These are phyloP conservation scores for Syncephalis plumigaleata DNA, from an alignment of 371 early-diverging fungal genomes.

Conservation along the genomic window DNA sequence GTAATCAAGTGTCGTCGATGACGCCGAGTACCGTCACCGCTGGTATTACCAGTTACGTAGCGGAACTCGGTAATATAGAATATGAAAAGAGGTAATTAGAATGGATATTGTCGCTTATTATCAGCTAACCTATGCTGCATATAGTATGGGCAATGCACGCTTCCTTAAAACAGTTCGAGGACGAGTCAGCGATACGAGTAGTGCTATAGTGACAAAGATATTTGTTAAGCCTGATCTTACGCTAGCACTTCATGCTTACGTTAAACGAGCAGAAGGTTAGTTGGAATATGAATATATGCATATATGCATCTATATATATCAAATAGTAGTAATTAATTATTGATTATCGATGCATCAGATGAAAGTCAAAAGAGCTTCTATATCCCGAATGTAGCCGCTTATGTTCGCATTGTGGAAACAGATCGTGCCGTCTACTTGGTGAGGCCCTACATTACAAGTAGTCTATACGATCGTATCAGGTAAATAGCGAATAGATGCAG, in stretches of 20 bases:
- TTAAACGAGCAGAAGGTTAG: constrained; percentile 36
- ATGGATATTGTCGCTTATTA: too few species aligned
- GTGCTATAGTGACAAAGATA: constrained; percentile 73
- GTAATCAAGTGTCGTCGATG: too few species aligned
- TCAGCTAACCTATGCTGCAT: too few species aligned
- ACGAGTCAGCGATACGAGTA: constrained; percentile 56
- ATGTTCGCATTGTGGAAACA: constrained; percentile 67
- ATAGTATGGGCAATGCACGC: too few species aligned
- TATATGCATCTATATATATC: background rate
- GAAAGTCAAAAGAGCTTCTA: constrained; percentile 43
- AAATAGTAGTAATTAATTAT: background rate
- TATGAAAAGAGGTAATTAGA: too few species aligned
- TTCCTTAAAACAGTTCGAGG: too few species aligned
- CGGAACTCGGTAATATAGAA: too few species aligned
- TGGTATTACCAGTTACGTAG: too few species aligned
- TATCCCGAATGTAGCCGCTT: constrained; percentile 63
- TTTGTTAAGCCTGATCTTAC: constrained; percentile 72
- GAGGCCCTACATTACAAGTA: constrained; percentile 71
- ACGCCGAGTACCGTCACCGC: too few species aligned
- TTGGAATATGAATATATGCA: background rate
- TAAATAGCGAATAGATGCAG: too few species aligned
- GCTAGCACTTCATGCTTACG: constrained; percentile 34
- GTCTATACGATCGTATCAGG: constrained; percentile 89
- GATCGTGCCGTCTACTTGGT: constrained; percentile 76
- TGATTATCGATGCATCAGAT: constrained; percentile 21